phyloP scores from a whole-genome alignment of 2,329 filamentous ascomycete species.

The Apiospora arundinis region DNA sequence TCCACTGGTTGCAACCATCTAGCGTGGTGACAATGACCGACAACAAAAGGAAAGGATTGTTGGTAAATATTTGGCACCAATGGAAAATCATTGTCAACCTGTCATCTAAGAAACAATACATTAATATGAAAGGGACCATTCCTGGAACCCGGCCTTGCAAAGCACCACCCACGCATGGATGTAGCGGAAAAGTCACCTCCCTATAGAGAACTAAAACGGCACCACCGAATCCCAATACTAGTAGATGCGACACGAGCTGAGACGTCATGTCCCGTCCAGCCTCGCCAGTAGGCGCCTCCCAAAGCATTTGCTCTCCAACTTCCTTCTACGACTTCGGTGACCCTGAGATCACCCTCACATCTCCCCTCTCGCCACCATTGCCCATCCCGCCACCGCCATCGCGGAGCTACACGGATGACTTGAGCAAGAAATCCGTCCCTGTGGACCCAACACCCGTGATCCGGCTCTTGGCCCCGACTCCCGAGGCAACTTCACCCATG shows the following conservation, averaged over 20 bases:
- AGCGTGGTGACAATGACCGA: neutral
- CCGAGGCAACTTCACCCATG: neutral
- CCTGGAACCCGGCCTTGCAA: neutral
- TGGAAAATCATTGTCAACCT: neutral
- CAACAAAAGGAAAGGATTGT: neutral
- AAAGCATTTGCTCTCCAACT: neutral
- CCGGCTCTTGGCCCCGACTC: neutral
- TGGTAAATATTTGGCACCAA: neutral
- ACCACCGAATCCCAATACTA: neutral
- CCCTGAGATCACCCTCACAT: neutral
- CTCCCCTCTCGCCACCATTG: neutral
- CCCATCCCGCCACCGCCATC: neutral
- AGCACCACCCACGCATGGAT: neutral
- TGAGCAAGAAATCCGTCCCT: conserved; percentile 1
- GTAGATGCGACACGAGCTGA: too few relatives aligned
- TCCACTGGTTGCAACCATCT: neutral
- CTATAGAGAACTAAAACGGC: neutral
- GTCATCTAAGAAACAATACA: neutral
- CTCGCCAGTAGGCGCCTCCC: neutral
- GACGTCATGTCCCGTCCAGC: neutral
- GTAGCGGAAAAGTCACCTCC: too few relatives aligned
- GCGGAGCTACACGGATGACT: neutral
- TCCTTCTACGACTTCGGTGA: neutral
- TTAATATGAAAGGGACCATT: neutral
- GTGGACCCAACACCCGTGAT: conserved; percentile 3